phyloP scores from a whole-genome alignment of 2,329 filamentous ascomycete species.

The Rhynchosporium secalis region DNA sequence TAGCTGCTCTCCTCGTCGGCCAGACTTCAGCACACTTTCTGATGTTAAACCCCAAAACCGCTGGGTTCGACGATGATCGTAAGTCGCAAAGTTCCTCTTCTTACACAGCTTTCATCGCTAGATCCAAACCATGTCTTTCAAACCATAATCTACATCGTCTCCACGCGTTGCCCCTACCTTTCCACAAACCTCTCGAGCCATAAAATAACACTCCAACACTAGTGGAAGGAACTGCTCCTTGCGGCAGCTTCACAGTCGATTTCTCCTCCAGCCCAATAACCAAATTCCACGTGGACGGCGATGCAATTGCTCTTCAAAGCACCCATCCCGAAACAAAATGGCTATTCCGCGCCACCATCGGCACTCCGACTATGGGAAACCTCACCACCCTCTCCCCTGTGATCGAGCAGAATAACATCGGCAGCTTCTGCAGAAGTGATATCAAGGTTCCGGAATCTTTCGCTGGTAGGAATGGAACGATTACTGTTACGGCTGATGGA shows the following conservation, averaged over 20 bases:
- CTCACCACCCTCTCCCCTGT: slow-evolving; percentile 58
- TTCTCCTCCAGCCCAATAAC: slow-evolving; percentile 53
- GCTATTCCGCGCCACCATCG: slow-evolving; percentile 59
- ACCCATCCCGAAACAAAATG: slow-evolving; percentile 55
- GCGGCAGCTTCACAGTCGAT: slow-evolving; percentile 54
- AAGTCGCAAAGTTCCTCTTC: not conserved
- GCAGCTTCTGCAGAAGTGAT: slow-evolving; percentile 53
- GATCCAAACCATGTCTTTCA: not conserved
- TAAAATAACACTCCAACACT: not conserved
- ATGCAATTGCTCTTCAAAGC: slow-evolving; percentile 47
- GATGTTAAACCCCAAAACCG: slow-evolving; percentile 49
- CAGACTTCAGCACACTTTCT: slow-evolving; percentile 55
- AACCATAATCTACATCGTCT: not conserved
- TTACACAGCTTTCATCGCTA: not conserved
- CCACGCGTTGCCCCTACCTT: not conserved
- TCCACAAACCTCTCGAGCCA: not conserved
- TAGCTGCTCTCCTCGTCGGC: slow-evolving; percentile 21
- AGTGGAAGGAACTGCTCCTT: slow-evolving; percentile 48
- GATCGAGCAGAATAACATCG: slow-evolving; percentile 54
- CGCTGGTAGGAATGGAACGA: slow-evolving; percentile 55
- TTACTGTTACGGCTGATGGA: slow-evolving; percentile 53
- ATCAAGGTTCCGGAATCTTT: slow-evolving; percentile 52
- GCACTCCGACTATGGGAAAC: slow-evolving; percentile 46
- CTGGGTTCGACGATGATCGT: slow-evolving; percentile 51
- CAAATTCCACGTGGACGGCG: slow-evolving; percentile 59